Evolutionary conservation across 176 grass and related monocot species (phyloP).

Genomic region (Metroxylon sagu): DNA sequence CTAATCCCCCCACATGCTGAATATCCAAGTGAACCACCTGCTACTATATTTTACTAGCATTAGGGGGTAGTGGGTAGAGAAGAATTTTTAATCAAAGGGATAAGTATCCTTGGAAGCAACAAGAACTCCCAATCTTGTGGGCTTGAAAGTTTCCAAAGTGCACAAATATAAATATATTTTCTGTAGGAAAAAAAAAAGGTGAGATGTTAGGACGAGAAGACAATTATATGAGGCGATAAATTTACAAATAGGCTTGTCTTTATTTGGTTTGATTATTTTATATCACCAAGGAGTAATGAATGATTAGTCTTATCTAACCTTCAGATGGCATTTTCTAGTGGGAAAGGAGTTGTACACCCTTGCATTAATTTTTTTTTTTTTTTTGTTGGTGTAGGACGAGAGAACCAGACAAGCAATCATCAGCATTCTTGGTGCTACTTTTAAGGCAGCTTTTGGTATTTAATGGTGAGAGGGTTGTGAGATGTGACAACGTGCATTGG

Average conservation of each 20-base stretch:
- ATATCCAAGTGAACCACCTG: too few species aligned
- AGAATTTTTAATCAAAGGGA: too few species aligned
- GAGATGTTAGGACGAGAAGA: not conserved
- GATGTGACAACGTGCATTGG: not conserved
- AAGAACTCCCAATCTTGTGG: too few species aligned
- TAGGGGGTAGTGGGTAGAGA: too few species aligned
- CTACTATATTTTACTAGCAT: too few species aligned
- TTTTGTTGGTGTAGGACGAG: not conserved
- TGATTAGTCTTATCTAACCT: slow-evolving; percentile 1
- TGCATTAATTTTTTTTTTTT: too few species aligned
- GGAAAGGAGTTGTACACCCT: not conserved
- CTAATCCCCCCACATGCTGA: too few species aligned
- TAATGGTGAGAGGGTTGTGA: not conserved
- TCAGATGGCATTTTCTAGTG: not conserved
- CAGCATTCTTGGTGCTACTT: not conserved
- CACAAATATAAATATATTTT: not conserved
- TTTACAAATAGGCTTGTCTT: not conserved
- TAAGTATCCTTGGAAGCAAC: too few species aligned
- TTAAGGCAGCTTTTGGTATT: not conserved
- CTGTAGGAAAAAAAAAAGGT: not conserved
- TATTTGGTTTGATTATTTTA: not conserved
- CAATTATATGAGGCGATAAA: not conserved
- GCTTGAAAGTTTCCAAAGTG: not conserved
- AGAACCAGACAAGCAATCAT: not conserved
- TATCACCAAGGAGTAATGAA: not conserved